Evolutionary conservation across 2,329 filamentous ascomycete species (phyloP), one percentile per base, ranked within the genome.

Genomic region (Fusarium guadeloupense): DNA sequence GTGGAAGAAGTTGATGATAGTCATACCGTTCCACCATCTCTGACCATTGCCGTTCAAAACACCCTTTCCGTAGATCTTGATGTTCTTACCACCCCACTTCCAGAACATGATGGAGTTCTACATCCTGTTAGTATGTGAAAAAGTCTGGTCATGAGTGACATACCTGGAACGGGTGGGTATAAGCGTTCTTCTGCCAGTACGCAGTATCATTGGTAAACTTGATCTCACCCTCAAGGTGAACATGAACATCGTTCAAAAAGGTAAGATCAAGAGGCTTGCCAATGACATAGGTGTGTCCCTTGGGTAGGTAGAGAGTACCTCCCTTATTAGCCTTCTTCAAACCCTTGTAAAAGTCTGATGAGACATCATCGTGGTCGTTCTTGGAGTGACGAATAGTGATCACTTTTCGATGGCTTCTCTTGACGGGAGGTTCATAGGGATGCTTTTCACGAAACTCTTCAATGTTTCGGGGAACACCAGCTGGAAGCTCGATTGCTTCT

Each of bases 31-130:
- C 67, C 67, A 69, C 67, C 66, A 69, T 12, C 66, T 44, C 39
- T 69, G 66, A 7, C 62, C 66, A 20, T 67, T 66, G 31, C 64
- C 62, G 34, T 67, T 68, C 54, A 69, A 16, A 14, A 64, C 58
- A 6, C 67, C 67, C 6, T 67, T 59, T 14, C 67, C 67, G 1
- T 69, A 69, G 1, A 69, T 61, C 38, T 67, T 67, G 42, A 67
- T 67, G 31, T 52, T 45, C 31, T 64, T 61, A 9, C 64, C 64
- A 23, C 64, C 64, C 64, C 56, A 67, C 38, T 64, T 67, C 64
- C 64, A 67, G 19, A 67, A 67, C 64, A 67, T 67, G 42, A 69
- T 61, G 1, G 67, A 69, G 48, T 69, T 69, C 64, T 68, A 25
- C 3, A 14, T 10, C 8, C 5, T 9, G 5, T 42, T 9, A 49